phyloP scores from a whole-genome alignment of 1,284 basidiomycete species.

The Tylopilus sp. region DNA sequence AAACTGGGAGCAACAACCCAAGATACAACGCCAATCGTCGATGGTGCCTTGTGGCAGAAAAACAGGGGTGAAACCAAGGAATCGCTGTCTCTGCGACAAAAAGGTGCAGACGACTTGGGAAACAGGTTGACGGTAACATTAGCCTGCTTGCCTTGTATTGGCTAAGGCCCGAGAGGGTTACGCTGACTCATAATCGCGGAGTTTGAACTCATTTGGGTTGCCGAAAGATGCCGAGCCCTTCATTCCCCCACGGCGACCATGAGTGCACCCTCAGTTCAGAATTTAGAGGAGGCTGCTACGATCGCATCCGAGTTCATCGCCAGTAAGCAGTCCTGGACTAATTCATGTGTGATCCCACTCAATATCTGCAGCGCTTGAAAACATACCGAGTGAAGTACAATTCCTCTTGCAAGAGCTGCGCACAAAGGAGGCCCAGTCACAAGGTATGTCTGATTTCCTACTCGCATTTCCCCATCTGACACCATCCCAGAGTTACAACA shows the following conservation, averaged over 20 bases:
- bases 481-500: constrained; percentile 45
- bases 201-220: constrained; percentile 11
- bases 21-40: constrained; percentile 1
- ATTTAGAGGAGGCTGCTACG: constrained; percentile 58
- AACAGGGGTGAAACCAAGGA: background rate
- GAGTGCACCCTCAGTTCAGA: constrained; percentile 35
- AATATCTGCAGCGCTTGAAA: constrained; percentile 55
- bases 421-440: constrained; percentile 48
- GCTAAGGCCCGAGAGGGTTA: background rate
- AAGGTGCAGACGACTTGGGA: background rate
- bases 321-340: constrained; percentile 42
- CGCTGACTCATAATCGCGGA: constrained; percentile 26
- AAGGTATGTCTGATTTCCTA: constrained; percentile 37
- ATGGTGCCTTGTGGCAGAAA: constrained; percentile 7
- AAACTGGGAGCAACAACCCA: background rate
- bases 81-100: background rate
- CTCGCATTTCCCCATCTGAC: background rate
- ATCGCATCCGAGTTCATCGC: constrained; percentile 67
- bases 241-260: constrained; percentile 14
- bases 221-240: constrained; percentile 4
- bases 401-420: constrained; percentile 70
- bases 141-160: background rate
- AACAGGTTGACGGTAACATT: background rate
- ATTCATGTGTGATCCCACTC: background rate
- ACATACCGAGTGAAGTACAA: constrained; percentile 67